Percentiles rank a stretch among this genome's conserved stretches.
Evolutionary conservation across 2,329 filamentous ascomycete genomes (phyloP).

Genomic region (Talaromyces sp.): DNA sequence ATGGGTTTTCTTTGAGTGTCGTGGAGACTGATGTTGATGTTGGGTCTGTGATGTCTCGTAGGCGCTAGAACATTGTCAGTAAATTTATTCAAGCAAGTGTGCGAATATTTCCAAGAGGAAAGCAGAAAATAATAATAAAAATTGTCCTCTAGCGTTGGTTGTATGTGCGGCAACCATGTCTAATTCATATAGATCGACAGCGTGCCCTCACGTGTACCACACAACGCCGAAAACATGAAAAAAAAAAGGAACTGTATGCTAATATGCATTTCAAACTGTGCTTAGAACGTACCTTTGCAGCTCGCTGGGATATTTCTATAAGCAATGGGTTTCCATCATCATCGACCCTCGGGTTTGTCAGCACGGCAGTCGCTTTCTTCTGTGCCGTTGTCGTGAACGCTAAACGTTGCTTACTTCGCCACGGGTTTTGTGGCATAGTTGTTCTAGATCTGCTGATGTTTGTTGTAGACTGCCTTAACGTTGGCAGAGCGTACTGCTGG

Average conservation of each 20-base stretch:
- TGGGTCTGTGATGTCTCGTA: slow-evolving; percentile 66
- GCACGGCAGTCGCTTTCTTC: slow-evolving; percentile 38
- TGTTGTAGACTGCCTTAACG: neutral
- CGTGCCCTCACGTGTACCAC: neutral
- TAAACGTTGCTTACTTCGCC: slow-evolving; percentile 6
- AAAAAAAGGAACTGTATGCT: neutral
- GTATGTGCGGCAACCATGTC: neutral
- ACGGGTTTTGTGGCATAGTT: neutral
- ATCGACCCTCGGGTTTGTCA: slow-evolving; percentile 68
- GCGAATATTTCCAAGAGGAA: neutral
- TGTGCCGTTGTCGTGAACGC: slow-evolving; percentile 32
- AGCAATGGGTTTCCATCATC: slow-evolving; percentile 80
- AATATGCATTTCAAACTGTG: neutral
- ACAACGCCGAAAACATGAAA: neutral
- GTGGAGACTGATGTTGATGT: slow-evolving; percentile 34
- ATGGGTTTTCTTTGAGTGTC: slow-evolving; percentile 56
- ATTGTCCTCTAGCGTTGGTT: neutral
- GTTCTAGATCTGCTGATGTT: neutral
- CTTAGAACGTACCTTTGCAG: slow-evolving; percentile 61
- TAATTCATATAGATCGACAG: neutral
- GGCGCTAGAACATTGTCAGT: slow-evolving; percentile 44
- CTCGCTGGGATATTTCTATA: slow-evolving; percentile 78
- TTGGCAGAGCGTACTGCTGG: neutral
- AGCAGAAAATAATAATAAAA: neutral
- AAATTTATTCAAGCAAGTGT: neutral